Percentiles rank a stretch among this genome's conserved stretches.
These are phyloP conservation scores for Ustilago lituana DNA, from an alignment of 1,284 basidiomycete genomes.

Conservation along the genomic window DNA sequence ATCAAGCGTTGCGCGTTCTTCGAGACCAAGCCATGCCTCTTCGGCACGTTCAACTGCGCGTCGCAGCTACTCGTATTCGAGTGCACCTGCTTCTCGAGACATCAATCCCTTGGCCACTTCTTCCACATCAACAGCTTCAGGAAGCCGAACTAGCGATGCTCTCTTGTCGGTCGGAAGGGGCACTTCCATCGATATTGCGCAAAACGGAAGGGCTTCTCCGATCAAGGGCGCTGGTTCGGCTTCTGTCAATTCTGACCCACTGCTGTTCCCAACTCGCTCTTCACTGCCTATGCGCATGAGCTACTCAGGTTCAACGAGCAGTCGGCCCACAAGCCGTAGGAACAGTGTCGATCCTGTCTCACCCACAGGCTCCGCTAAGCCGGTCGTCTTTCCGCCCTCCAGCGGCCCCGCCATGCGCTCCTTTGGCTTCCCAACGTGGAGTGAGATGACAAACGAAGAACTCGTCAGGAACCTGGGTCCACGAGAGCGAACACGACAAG, in stretches of 20 bases:
- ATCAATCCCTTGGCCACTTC: not conserved
- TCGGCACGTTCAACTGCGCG: slow-evolving; percentile 20
- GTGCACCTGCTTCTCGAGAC: slow-evolving; percentile 10
- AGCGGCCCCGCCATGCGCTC: slow-evolving; percentile 13
- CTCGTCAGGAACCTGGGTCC: slow-evolving; percentile 91
- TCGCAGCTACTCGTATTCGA: slow-evolving; percentile 39
- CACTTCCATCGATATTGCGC: slow-evolving; percentile 13
- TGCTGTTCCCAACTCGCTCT: slow-evolving; percentile 35
- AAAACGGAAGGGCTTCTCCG: slow-evolving; percentile 15
- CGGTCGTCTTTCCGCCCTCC: slow-evolving; percentile 23
- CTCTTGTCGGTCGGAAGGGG: slow-evolving; percentile 9
- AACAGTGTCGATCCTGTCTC: slow-evolving; percentile 28
- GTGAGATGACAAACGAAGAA: slow-evolving; percentile 92
- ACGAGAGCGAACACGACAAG: slow-evolving; percentile 91
- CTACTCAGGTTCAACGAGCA: slow-evolving; percentile 28
- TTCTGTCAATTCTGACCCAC: slow-evolving; percentile 6
- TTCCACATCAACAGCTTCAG: slow-evolving; percentile 1
- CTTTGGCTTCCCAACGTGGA: slow-evolving; percentile 76
- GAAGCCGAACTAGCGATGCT: not conserved
- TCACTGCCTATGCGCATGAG: slow-evolving; percentile 40
- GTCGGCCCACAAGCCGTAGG: slow-evolving; percentile 29
- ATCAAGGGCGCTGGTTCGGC: not conserved
- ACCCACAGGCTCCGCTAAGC: slow-evolving; percentile 11
- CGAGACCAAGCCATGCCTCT: slow-evolving; percentile 11
- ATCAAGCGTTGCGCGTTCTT: not conserved